Evolutionary conservation across 257 asterid species (phyloP), one percentile per base, ranked within the genome.

Genomic region (Solanum tarapatanum): DNA sequence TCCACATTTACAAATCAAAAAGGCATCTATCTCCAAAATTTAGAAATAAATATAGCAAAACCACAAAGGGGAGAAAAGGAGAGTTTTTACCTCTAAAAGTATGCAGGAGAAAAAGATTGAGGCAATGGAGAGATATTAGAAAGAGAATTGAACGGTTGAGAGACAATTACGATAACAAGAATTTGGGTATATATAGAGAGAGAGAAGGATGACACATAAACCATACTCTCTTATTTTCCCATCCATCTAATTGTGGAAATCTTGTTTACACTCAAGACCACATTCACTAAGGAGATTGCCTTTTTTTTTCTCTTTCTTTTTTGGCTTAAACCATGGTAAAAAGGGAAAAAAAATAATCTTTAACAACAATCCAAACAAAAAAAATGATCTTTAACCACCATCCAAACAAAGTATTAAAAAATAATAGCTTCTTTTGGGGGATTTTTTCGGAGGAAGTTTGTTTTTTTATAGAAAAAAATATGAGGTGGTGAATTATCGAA

Each of bases 61-160:
- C 16, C 33, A 35, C 21, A 58, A 41, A 66, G 73, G 19, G 11
- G 5, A 14, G n/a, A 58, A 17, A 14, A 58, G 84, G 84, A n/a
- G 3, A 48, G 41, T 9, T 24, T 39, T 85, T 84, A 68, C 89
- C 89, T 83, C 55, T 55, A 30, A 82, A 68, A 85, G 51, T 58
- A 72, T 23, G 87, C 5, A 28, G 87, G 16, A 26, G 28, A 6
- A 69, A 51, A 75, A 28, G 60, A 39, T 17, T 8, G 80, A 60
- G 37, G 80, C 41, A 58, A 26, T 24, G 64, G 55, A 66, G 39
- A 41, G 30, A 84, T 32, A 41, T 35, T 74, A 37, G 83, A 35
- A 68, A 62, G 87, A 35, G 79, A 83, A 58, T 68, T 86, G 88
- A 77, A 88, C 24, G 90, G 87, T 45, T 87, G 88, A 80, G 83